Conservation (phyloP, 2,329 filamentous ascomycete species). For the Colletotrichum destructivum region DNA sequence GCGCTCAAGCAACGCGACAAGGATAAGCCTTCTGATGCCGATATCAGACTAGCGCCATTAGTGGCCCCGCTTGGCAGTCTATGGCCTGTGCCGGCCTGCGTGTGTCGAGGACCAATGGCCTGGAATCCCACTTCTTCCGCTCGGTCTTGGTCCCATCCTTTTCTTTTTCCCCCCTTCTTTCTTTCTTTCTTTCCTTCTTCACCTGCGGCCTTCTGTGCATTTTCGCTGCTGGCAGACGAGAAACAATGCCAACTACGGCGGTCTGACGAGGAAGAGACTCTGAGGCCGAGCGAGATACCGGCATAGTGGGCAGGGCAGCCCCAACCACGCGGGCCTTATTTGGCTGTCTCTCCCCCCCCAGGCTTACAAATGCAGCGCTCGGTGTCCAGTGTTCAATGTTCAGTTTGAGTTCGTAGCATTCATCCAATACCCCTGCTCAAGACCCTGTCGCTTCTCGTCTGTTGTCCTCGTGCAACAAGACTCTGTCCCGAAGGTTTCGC, state of each 20-base stretch:
- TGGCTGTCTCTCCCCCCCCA: too few relatives aligned
- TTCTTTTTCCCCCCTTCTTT: neutral
- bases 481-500: neutral
- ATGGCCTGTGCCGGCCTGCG: neutral
- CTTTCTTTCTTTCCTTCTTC: neutral
- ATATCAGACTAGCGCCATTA: neutral
- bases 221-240: too few relatives aligned
- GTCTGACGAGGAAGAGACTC: too few relatives aligned
- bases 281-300: too few relatives aligned
- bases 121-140: neutral
- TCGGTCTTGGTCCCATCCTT: slow-evolving; percentile 5
- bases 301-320: too few relatives aligned
- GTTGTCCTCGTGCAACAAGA: neutral
- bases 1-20: too few relatives aligned
- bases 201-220: neutral
- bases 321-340: too few relatives aligned
- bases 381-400: neutral
- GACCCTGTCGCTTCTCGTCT: slow-evolving; percentile 28
- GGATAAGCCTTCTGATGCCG: too few relatives aligned
- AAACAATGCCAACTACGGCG: too few relatives aligned
- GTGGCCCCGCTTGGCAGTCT: neutral
- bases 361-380: slow-evolving; percentile 18
- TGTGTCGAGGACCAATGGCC: slow-evolving; percentile 20
- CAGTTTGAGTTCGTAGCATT: neutral
- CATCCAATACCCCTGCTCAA: slow-evolving; percentile 17